Evolutionary conservation across 75 land plant species (phyloP).

Genomic region (Ceratopteris richardii): DNA sequence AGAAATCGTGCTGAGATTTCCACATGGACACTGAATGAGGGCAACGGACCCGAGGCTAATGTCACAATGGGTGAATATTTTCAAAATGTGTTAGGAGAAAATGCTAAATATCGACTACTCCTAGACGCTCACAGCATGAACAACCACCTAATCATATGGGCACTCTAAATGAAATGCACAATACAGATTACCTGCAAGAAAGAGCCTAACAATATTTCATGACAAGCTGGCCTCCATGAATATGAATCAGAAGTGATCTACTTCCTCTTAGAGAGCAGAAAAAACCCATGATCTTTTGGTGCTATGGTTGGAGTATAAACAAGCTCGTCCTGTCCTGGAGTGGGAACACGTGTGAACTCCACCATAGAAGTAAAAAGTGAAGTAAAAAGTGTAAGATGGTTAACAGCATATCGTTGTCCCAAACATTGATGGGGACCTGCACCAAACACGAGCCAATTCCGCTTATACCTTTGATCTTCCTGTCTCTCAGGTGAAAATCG

Average conservation of each 20-base stretch:
- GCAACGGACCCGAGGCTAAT: too few species aligned
- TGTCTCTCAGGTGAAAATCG: constrained; percentile 53
- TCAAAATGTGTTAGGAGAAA: too few species aligned
- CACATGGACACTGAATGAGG: too few species aligned
- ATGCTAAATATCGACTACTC: too few species aligned
- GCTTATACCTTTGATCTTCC: constrained; percentile 63
- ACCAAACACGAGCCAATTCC: constrained; percentile 70
- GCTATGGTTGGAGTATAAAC: constrained; percentile 67
- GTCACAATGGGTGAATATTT: too few species aligned
- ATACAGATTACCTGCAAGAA: too few species aligned
- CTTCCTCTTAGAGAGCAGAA: constrained; percentile 34
- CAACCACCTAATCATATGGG: not conserved
- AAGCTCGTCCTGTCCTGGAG: constrained; percentile 77
- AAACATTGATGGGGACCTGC: constrained; percentile 93
- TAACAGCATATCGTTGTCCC: constrained; percentile 63
- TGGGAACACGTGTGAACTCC: constrained; percentile 41
- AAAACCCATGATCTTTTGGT: constrained; percentile 64
- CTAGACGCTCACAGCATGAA: too few species aligned
- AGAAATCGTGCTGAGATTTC: too few species aligned
- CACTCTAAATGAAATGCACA: too few species aligned
- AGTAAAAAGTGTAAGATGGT: constrained; percentile 61
- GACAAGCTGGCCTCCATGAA: too few species aligned
- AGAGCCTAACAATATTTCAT: too few species aligned
- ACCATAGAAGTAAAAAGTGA: constrained; percentile 56
- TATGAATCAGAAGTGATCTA: too few species aligned